Conservation (phyloP, 106 monocot species). For the Phalaenopsis equestris region DNA sequence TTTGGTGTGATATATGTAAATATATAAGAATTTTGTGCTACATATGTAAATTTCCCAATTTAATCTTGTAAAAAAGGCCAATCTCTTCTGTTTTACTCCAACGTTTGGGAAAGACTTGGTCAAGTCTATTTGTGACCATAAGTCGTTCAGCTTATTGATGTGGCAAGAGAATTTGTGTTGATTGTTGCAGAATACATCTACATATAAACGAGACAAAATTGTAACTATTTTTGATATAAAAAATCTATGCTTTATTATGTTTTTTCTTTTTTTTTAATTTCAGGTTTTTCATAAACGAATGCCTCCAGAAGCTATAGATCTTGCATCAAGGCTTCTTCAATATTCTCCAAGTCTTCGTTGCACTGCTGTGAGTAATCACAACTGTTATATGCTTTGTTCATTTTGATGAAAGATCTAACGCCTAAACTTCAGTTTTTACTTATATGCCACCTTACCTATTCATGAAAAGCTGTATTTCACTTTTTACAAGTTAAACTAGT, state of each 20-base stretch:
- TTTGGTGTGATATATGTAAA: too few relatives aligned
- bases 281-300: slow-evolving; percentile 82
- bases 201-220: background rate
- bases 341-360: slow-evolving; percentile 78
- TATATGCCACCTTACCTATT: too few relatives aligned
- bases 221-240: background rate
- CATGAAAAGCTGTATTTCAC: too few relatives aligned
- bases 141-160: background rate
- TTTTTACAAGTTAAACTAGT: too few relatives aligned
- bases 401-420: too few relatives aligned
- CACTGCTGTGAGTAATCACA: slow-evolving; percentile 56
- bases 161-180: background rate
- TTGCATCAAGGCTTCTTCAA: slow-evolving; percentile 75
- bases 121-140: background rate
- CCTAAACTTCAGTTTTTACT: too few relatives aligned
- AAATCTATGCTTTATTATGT: background rate
- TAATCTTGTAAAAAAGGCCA: too few relatives aligned
- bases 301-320: slow-evolving; percentile 95
- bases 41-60: too few relatives aligned
- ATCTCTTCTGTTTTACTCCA: background rate
- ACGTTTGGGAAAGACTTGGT: background rate
- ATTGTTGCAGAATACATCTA: background rate
- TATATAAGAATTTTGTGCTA: too few relatives aligned
- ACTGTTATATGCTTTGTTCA: background rate
- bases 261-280: background rate